Evolutionary conservation across 2,329 filamentous ascomycete genomes (phyloP).

Genomic region (Fusarium virguliforme): DNA sequence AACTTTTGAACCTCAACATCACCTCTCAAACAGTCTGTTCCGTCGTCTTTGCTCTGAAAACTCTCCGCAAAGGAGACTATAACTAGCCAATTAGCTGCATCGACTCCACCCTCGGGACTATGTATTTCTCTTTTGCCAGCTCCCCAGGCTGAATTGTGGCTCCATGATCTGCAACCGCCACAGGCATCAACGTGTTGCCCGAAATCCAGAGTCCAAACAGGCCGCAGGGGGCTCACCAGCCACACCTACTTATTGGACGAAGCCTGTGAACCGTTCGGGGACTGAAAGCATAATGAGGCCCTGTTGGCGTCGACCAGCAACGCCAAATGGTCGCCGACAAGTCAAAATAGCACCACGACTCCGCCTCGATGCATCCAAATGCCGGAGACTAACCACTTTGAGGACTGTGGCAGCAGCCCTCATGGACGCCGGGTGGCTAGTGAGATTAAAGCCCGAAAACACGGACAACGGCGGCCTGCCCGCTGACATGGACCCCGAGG

Average conservation of each 20-base stretch:
- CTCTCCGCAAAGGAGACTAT: no score
- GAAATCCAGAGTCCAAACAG: not conserved
- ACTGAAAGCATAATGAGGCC: not conserved
- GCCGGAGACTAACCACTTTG: not conserved
- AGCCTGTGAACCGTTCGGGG: not conserved
- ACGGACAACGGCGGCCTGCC: not conserved
- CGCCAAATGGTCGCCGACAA: not conserved
- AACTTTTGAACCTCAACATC: no score
- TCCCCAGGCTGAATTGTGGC: no score
- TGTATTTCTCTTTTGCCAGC: no score
- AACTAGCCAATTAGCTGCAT: no score
- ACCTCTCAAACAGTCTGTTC: no score
- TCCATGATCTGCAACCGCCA: no score
- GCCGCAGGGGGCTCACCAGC: not conserved
- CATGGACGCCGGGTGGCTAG: not conserved
- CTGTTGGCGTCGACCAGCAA: not conserved
- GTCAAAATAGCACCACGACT: not conserved
- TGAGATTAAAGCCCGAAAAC: constrained; percentile 4
- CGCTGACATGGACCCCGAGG: constrained; percentile 5
- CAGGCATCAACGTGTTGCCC: not conserved
- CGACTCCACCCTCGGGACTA: no score
- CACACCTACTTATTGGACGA: not conserved
- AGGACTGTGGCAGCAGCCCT: not conserved
- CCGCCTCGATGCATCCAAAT: not conserved
- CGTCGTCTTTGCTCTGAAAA: no score